A percentile compares a stretch with the other conserved stretches of the same genome.
phyloP scores from a whole-genome alignment of 2,329 filamentous ascomycete species.

The Fusarium sp. region DNA sequence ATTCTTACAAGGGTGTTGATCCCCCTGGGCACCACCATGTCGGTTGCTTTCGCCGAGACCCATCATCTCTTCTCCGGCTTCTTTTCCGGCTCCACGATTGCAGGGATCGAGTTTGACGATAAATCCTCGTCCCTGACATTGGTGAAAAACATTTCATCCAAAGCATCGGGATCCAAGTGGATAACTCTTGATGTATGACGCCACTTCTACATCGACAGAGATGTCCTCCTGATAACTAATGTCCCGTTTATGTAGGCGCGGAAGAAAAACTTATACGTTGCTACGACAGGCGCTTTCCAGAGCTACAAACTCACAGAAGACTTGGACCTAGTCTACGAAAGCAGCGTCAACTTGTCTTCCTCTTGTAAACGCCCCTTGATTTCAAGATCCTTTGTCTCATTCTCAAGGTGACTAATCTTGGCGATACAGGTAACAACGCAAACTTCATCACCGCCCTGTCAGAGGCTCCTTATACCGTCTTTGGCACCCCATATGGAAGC shows the following conservation, averaged over 20 bases:
- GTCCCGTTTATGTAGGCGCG: background rate
- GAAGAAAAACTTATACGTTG: background rate
- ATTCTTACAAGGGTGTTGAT: background rate
- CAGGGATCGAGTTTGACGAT: background rate
- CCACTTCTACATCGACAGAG: background rate
- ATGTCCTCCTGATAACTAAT: background rate
- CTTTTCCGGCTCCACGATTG: conserved; percentile 14
- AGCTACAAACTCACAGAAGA: background rate
- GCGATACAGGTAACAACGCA: background rate
- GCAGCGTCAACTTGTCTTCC: background rate
- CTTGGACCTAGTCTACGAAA: background rate
- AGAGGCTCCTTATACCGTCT: conserved; percentile 15
- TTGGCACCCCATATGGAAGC: conserved; percentile 19
- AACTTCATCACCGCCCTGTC: conserved; percentile 6
- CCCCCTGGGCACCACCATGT: background rate
- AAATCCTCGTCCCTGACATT: background rate
- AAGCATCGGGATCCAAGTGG: background rate
- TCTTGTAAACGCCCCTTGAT: background rate
- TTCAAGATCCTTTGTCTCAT: background rate
- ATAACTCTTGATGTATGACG: background rate
- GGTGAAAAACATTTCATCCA: background rate
- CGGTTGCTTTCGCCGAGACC: background rate
- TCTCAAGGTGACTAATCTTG: background rate
- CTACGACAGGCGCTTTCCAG: background rate
- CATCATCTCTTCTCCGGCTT: conserved; percentile 21